phyloP scores from a whole-genome alignment of 345 rosid genomes.

The Mangifera indica region DNA sequence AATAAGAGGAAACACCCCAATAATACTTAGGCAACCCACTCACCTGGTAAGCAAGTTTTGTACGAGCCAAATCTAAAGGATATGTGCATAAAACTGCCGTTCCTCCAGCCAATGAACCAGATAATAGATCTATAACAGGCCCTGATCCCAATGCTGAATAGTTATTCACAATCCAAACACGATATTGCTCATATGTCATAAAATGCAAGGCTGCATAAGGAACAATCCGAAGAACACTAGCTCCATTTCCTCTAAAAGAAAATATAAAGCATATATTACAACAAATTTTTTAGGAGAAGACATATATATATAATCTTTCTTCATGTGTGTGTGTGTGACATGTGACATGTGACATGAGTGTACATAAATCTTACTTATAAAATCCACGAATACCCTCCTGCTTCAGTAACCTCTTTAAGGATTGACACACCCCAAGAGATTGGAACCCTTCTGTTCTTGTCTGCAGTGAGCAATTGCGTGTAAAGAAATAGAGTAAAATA shows the following conservation, averaged over 20 bases:
- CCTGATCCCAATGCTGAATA: conserved; percentile 75
- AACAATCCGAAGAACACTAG: conserved; percentile 87
- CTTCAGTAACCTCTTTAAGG: conserved; percentile 69
- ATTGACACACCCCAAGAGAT: conserved; percentile 70
- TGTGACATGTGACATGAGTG: no score
- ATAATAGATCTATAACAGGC: conserved; percentile 83
- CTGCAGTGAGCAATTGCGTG: conserved; percentile 32
- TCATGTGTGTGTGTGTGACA: no score
- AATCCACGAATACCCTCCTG: conserved; percentile 86
- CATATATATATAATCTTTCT: background rate
- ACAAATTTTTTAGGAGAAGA: conserved; percentile 3
- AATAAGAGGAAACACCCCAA: conserved; percentile 11
- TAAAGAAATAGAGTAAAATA: background rate
- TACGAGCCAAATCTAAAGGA: conserved; percentile 93
- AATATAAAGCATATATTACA: conserved; percentile 19
- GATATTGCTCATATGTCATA: conserved; percentile 93
- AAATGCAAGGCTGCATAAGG: conserved; percentile 97
- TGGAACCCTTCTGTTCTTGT: conserved; percentile 82
- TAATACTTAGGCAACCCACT: conserved; percentile 13
- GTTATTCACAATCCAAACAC: conserved; percentile 78
- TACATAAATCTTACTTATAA: conserved; percentile 57
- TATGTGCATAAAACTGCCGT: conserved; percentile 95
- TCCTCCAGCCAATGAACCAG: conserved; percentile 96
- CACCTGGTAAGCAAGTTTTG: conserved; percentile 98
- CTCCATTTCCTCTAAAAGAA: conserved; percentile 83